Percentiles rank a stretch among this genome's conserved stretches.
Conservation (phyloP, 352 stramenopile species). For the Globisporangium acanthophoron region DNA sequence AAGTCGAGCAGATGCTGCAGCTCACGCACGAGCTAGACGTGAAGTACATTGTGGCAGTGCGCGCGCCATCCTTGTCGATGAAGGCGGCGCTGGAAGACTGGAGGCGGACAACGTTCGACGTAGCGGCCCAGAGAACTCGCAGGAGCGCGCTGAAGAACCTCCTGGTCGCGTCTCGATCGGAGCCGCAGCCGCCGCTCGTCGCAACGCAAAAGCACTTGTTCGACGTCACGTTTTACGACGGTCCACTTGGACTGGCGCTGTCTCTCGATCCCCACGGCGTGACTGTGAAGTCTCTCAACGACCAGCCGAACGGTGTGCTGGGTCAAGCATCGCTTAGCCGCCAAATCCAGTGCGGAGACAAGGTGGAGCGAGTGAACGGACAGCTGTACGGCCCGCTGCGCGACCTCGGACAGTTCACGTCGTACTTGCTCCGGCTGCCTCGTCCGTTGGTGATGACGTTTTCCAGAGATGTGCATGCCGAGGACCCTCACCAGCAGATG, state of each 20-base stretch:
- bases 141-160: slow-evolving; percentile 19
- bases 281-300: slow-evolving; percentile 76
- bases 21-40: slow-evolving; percentile 17
- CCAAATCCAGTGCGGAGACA: slow-evolving; percentile 52
- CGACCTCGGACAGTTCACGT: slow-evolving; percentile 81
- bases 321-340: slow-evolving; percentile 71
- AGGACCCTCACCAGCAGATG: background rate
- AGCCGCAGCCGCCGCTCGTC: background rate
- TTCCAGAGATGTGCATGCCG: slow-evolving; percentile 26
- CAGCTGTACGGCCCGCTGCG: slow-evolving; percentile 49
- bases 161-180: slow-evolving; percentile 7
- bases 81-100: slow-evolving; percentile 23
- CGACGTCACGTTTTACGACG: slow-evolving; percentile 67
- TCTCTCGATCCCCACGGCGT: slow-evolving; percentile 63
- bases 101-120: slow-evolving; percentile 21
- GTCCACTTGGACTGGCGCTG: slow-evolving; percentile 67
- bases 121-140: slow-evolving; percentile 24
- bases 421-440: slow-evolving; percentile 53
- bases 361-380: slow-evolving; percentile 73
- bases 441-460: slow-evolving; percentile 67
- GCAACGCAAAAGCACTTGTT: slow-evolving; percentile 19
- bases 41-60: slow-evolving; percentile 34
- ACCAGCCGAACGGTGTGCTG: slow-evolving; percentile 50
- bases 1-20: slow-evolving; percentile 31
- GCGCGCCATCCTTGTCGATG: slow-evolving; percentile 35